These are phyloP conservation scores for Meira nashicola DNA, from an alignment of 1,284 basidiomycete genomes.

Conservation along the genomic window DNA sequence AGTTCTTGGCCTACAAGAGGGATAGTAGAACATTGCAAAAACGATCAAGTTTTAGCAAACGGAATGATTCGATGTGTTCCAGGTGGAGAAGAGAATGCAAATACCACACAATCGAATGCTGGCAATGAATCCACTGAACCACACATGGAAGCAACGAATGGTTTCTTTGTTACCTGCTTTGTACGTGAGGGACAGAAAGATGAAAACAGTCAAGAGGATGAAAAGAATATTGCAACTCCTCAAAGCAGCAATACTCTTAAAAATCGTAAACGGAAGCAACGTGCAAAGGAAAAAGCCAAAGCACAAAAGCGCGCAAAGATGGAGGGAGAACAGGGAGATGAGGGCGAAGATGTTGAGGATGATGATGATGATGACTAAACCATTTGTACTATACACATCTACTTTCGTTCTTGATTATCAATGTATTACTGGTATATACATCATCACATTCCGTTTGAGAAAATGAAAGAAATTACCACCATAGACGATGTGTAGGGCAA, in stretches of 20 bases:
- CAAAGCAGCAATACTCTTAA: not conserved
- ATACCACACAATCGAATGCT: not conserved
- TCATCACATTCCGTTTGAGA: not conserved
- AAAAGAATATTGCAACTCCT: not conserved
- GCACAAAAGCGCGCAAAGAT: not conserved
- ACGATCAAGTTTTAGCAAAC: conserved; percentile 5
- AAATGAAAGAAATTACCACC: not conserved
- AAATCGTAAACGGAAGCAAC: not conserved
- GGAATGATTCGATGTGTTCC: conserved; percentile 17
- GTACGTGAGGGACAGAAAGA: conserved; percentile 15
- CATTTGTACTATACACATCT: too few species aligned
- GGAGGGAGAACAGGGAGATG: not conserved
- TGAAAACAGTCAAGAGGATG: not conserved
- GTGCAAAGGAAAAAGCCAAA: conserved; percentile 4
- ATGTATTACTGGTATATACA: not conserved
- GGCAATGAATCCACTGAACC: too few species aligned
- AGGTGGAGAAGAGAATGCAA: conserved; percentile 4
- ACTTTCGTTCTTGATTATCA: too few species aligned
- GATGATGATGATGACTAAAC: not conserved
- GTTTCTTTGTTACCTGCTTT: conserved; percentile 15
- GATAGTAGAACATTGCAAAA: conserved; percentile 17
- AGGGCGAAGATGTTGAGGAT: not conserved
- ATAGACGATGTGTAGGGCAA: conserved; percentile 10
- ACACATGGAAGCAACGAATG: conserved; percentile 13
- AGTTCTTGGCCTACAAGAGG: conserved; percentile 41